phyloP scores from a whole-genome alignment of 2,329 filamentous ascomycete species.

The Hypoxylon sp. region DNA sequence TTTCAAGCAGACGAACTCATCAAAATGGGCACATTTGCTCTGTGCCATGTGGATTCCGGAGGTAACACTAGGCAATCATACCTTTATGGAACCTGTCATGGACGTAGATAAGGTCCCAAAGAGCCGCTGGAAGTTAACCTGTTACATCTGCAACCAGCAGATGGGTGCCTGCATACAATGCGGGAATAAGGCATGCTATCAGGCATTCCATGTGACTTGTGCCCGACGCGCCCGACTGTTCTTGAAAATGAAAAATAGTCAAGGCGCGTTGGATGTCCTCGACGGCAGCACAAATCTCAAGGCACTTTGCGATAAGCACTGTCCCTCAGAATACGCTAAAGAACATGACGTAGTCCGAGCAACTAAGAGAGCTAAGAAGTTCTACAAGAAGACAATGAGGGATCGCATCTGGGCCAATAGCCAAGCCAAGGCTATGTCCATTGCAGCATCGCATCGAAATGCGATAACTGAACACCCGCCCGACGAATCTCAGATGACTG shows the following conservation, averaged over 20 bases:
- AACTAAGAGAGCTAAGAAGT: constrained; percentile 86
- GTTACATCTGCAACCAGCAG: constrained; percentile 96
- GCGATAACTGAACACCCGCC: constrained; percentile 77
- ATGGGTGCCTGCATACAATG: constrained; percentile 99
- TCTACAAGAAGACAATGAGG: constrained; percentile 91
- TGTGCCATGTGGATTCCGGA: constrained; percentile 99
- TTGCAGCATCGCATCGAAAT: constrained; percentile 80
- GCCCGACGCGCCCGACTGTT: constrained; percentile 89
- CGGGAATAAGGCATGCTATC: constrained; percentile 96
- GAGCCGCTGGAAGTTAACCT: constrained; percentile 91
- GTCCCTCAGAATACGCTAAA: constrained; percentile 87
- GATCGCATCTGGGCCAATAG: constrained; percentile 93
- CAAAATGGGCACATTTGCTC: constrained; percentile 96
- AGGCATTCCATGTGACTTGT: constrained; percentile 97
- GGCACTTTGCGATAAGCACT: constrained; percentile 96
- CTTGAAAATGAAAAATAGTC: constrained; percentile 95
- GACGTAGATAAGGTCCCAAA: constrained; percentile 98
- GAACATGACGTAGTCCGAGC: constrained; percentile 88
- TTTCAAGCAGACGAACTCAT: constrained; percentile 97
- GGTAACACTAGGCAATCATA: constrained; percentile 93
- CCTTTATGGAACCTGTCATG: constrained; percentile 98
- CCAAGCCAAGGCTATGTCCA: constrained; percentile 83
- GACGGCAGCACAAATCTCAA: constrained; percentile 87
- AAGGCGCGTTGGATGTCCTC: constrained; percentile 82
- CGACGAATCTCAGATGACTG: constrained; percentile 87